These are phyloP conservation scores for Ascochyta pisi DNA, from an alignment of 2,329 filamentous ascomycete species.

Conservation along the genomic window DNA sequence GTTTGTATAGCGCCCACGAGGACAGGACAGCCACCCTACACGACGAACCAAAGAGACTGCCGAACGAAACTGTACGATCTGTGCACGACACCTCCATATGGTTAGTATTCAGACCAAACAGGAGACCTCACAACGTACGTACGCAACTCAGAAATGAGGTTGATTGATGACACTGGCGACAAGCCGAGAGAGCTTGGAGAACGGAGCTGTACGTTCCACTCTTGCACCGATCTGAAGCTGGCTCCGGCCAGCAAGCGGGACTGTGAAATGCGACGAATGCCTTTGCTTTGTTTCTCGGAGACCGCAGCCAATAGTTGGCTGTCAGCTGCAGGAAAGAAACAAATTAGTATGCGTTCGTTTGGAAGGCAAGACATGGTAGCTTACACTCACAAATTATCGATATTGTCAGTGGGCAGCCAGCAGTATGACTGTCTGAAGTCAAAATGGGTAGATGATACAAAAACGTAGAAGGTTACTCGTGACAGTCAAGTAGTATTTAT, in stretches of 20 bases:
- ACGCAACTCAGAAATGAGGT: slow-evolving; percentile 2
- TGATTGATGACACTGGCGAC: background rate
- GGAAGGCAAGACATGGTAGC: slow-evolving; percentile 2
- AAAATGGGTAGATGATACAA: background rate
- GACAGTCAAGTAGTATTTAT: slow-evolving; percentile 24
- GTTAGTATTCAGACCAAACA: slow-evolving; percentile 11
- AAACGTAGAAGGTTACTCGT: background rate
- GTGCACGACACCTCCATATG: slow-evolving; percentile 4
- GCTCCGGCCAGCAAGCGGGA: slow-evolving; percentile 33
- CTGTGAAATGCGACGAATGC: slow-evolving; percentile 30
- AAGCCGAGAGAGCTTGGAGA: slow-evolving; percentile 3
- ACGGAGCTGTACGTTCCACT: slow-evolving; percentile 20
- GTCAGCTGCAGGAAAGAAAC: slow-evolving; percentile 19
- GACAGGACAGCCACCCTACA: slow-evolving; percentile 34
- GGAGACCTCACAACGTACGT: slow-evolving; percentile 21
- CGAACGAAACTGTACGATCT: slow-evolving; percentile 5
- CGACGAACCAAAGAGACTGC: slow-evolving; percentile 26
- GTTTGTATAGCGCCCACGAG: slow-evolving; percentile 45
- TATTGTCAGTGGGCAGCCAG: background rate
- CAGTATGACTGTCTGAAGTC: background rate
- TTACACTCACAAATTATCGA: slow-evolving; percentile 2
- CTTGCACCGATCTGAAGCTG: slow-evolving; percentile 21
- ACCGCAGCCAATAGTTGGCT: slow-evolving; percentile 24
- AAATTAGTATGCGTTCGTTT: slow-evolving; percentile 27
- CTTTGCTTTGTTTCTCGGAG: slow-evolving; percentile 24